Evolutionary conservation across 2,329 filamentous ascomycete species (phyloP).

Genomic region (Trichoderma sp.): DNA sequence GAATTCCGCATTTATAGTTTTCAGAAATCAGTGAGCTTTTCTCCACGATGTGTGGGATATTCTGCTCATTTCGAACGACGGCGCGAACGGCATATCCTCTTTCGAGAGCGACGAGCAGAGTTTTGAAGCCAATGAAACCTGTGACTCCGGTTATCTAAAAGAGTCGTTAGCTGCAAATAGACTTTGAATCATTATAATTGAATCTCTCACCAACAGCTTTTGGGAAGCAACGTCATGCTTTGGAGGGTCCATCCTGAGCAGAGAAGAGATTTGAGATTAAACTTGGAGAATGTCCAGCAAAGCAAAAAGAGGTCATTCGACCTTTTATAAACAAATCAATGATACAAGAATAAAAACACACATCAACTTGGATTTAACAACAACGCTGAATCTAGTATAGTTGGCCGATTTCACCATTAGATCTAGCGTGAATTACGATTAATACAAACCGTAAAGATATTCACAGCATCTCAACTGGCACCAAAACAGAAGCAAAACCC

Average conservation of each 20-base stretch:
- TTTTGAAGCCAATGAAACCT: slow-evolving; percentile 13
- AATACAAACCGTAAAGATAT: not conserved
- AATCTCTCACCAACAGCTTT: not conserved
- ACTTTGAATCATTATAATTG: not conserved
- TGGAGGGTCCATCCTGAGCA: not conserved
- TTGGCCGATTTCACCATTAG: not conserved
- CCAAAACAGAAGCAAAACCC: not conserved
- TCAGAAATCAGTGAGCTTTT: not conserved
- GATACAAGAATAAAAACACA: not conserved
- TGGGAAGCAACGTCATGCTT: not conserved
- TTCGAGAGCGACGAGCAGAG: slow-evolving; percentile 2
- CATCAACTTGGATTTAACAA: too few relatives aligned
- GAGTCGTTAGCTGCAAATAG: not conserved
- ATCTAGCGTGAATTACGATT: not conserved
- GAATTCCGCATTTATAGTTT: not conserved
- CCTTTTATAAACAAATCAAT: not conserved
- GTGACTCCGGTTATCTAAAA: slow-evolving; percentile 32
- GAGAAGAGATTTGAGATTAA: not conserved
- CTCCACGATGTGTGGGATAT: not conserved
- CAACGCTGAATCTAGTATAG: not conserved
- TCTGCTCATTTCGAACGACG: slow-evolving; percentile 11
- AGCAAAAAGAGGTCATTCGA: too few relatives aligned
- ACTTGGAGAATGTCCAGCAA: not conserved
- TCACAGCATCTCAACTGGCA: not conserved
- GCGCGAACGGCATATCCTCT: slow-evolving; percentile 14